Conservation (phyloP, 768 basidiomycete genomes). For the Russula lepida region DNA sequence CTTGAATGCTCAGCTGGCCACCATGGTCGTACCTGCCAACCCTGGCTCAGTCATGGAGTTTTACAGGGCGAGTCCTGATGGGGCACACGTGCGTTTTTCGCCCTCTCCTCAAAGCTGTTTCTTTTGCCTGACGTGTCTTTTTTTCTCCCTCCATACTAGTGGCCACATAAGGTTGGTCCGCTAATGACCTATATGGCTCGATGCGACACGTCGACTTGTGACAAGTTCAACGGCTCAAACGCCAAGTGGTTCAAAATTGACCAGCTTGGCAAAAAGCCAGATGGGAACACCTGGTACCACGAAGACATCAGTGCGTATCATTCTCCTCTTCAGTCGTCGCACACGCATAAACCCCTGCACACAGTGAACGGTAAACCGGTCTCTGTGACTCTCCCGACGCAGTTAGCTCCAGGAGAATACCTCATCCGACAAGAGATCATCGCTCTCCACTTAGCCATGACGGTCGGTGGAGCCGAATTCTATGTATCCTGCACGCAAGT, state of each 20-base stretch:
- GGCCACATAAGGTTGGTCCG: conserved; percentile 58
- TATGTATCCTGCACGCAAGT: conserved; percentile 62
- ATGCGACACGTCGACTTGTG: conserved; percentile 48
- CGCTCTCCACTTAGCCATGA: conserved; percentile 56
- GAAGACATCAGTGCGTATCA: conserved; percentile 24
- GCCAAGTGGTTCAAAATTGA: conserved; percentile 67
- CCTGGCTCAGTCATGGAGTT: conserved; percentile 48
- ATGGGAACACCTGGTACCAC: conserved; percentile 27
- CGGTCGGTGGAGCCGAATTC: conserved; percentile 65
- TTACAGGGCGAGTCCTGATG: conserved; percentile 41
- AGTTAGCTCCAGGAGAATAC: conserved; percentile 60
- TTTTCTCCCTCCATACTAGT: conserved; percentile 23
- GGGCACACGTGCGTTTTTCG: conserved; percentile 22
- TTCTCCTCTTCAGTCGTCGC: neutral
- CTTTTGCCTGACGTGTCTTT: too few relatives aligned
- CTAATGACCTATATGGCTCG: conserved; percentile 66
- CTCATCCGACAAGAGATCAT: conserved; percentile 75
- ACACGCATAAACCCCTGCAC: neutral
- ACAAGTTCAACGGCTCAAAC: conserved; percentile 47
- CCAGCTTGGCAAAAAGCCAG: conserved; percentile 24
- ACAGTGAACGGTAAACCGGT: conserved; percentile 24
- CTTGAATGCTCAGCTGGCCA: conserved; percentile 38
- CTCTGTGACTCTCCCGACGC: conserved; percentile 30
- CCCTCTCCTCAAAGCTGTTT: too few relatives aligned
- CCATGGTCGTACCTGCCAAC: conserved; percentile 42